Evolutionary conservation across 2,329 filamentous ascomycete species (phyloP).

Genomic region (Chaetomiaceae sp.): DNA sequence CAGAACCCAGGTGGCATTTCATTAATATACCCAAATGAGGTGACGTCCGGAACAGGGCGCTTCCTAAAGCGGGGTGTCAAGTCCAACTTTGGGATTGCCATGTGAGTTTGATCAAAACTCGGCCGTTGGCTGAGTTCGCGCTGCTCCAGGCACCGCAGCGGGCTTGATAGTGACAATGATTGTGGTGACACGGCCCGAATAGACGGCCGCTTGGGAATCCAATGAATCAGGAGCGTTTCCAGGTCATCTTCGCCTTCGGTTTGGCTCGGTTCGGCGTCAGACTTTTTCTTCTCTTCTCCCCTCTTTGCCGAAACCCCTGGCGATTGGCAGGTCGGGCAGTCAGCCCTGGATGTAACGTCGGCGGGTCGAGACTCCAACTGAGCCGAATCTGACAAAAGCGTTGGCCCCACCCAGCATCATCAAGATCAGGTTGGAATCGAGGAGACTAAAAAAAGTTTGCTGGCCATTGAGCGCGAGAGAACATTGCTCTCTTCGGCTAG

Average conservation of each 20-base stretch:
- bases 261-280: background rate
- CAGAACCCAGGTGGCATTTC: background rate
- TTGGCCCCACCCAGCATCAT: background rate
- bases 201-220: too few relatives aligned
- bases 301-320: background rate
- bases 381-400: background rate
- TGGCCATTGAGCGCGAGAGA: background rate
- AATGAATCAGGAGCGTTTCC: too few relatives aligned
- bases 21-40: background rate
- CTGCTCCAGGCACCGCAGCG: too few relatives aligned
- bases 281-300: background rate
- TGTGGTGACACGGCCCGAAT: too few relatives aligned
- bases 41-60: background rate
- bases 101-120: too few relatives aligned
- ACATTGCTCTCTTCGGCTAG: background rate
- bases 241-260: too few relatives aligned
- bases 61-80: background rate
- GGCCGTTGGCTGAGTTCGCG: too few relatives aligned
- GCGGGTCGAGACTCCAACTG: background rate
- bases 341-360: constrained; percentile 4
- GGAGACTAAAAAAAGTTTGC: background rate
- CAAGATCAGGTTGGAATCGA: background rate
- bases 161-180: too few relatives aligned
- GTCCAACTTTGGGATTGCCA: too few relatives aligned
- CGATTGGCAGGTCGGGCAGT: too few relatives aligned